A percentile compares a stretch with the other conserved stretches of the same genome.
phyloP scores from a whole-genome alignment of 2,329 filamentous ascomycete species.

The Colletotrichum sp. region DNA sequence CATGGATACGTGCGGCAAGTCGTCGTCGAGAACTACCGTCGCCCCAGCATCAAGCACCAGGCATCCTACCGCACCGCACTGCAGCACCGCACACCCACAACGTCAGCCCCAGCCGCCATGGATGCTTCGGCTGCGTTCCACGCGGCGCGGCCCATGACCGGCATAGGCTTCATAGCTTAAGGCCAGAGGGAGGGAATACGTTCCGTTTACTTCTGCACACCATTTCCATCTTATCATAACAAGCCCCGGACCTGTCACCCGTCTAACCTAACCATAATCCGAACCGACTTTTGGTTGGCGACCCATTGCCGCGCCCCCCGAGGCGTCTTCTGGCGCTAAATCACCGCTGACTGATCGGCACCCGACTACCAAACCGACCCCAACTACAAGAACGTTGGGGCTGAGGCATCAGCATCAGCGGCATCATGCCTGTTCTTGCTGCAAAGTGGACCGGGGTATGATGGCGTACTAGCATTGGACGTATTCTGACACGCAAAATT shows the following conservation, averaged over 20 bases:
- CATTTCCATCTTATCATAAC: neutral
- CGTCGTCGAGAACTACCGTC: neutral
- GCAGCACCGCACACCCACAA: neutral
- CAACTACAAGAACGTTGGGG: neutral
- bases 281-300: neutral
- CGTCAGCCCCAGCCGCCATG: neutral
- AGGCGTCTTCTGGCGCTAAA: neutral
- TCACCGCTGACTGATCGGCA: neutral
- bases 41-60: neutral
- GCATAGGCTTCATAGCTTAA: neutral
- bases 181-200: neutral
- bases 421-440: neutral
- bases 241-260: neutral
- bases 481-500: neutral
- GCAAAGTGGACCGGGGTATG: neutral
- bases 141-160: constrained; percentile 4
- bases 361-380: neutral
- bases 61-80: neutral
- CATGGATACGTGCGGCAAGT: neutral
- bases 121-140: constrained; percentile 2
- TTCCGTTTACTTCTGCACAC: neutral
- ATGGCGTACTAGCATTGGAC: neutral
- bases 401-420: neutral
- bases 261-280: neutral
- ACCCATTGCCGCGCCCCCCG: neutral